Conservation (phyloP, 2,329 filamentous ascomycete genomes). For the Calonectria honghensis region DNA sequence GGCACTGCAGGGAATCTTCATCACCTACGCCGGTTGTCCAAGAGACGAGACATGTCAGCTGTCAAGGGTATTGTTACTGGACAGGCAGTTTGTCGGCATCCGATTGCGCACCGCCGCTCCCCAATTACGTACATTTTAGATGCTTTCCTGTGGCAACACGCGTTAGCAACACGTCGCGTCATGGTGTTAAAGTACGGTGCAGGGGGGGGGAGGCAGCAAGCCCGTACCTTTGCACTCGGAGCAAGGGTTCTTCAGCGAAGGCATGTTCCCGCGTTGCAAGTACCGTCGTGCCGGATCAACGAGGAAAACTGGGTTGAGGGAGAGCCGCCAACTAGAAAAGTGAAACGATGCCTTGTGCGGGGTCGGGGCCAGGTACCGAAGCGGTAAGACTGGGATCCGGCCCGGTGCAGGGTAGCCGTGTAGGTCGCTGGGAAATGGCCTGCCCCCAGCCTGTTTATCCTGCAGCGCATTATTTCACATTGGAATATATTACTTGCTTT, state of each 20-base stretch:
- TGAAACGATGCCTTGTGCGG: conserved; percentile 24
- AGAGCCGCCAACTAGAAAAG: conserved; percentile 16
- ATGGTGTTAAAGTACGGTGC: too few relatives aligned
- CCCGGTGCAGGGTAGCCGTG: conserved; percentile 9
- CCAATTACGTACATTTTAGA: conserved; percentile 46
- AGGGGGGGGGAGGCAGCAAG: neutral
- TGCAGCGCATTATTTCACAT: neutral
- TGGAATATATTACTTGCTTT: neutral
- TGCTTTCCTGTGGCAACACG: conserved; percentile 43
- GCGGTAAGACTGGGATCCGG: neutral
- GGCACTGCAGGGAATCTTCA: conserved; percentile 28
- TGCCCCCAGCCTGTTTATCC: neutral
- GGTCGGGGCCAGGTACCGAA: conserved; percentile 27
- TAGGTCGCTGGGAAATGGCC: neutral
- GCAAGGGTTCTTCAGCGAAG: conserved; percentile 43
- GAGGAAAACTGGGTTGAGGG: conserved; percentile 20
- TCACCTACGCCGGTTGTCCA: conserved; percentile 39
- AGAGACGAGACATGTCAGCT: conserved; percentile 32
- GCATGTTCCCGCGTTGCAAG: conserved; percentile 39
- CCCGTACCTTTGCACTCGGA: conserved; percentile 47
- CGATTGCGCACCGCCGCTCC: neutral
- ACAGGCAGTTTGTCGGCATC: neutral
- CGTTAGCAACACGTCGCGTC: neutral
- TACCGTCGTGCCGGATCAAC: conserved; percentile 10
- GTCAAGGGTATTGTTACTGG: neutral